Evolutionary conservation across 1,139 yeast genomes (phyloP).

Genomic region (Taiozyma sp.): DNA sequence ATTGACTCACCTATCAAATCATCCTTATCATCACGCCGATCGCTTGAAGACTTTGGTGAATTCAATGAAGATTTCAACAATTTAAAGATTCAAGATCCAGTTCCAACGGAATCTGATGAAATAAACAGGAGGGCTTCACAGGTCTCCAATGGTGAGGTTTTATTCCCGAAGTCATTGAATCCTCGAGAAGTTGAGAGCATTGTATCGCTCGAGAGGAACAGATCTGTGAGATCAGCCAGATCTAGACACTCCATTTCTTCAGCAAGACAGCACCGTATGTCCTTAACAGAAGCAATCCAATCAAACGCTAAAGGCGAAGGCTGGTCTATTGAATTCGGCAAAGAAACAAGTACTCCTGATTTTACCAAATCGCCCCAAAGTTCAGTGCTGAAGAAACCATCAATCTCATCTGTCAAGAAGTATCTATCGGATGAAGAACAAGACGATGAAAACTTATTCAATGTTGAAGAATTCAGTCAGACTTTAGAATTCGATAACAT

Average conservation of each 20-base stretch:
- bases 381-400: constrained; percentile 43
- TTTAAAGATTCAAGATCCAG: constrained; percentile 1
- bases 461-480: constrained; percentile 17
- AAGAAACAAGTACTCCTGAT: constrained; percentile 28
- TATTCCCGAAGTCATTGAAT: constrained; percentile 65
- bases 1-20: not conserved
- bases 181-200: constrained; percentile 70
- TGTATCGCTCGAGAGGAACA: constrained; percentile 62
- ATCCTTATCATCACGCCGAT: constrained; percentile 2
- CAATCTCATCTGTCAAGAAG: constrained; percentile 11
- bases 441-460: constrained; percentile 21
- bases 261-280: constrained; percentile 17
- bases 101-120: constrained; percentile 3
- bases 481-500: constrained; percentile 14
- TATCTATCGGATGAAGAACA: constrained; percentile 14
- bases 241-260: constrained; percentile 16
- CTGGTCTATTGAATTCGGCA: constrained; percentile 31
- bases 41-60: constrained; percentile 8
- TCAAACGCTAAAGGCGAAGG: constrained; percentile 35
- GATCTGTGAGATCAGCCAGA: constrained; percentile 45
- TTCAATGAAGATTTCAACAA: constrained; percentile 24
- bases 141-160: constrained; percentile 48
- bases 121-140: constrained; percentile 13
- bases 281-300: constrained; percentile 30
- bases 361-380: constrained; percentile 37